phyloP scores from a whole-genome alignment of 352 stramenopile genomes.

The Pythium aquatile region DNA sequence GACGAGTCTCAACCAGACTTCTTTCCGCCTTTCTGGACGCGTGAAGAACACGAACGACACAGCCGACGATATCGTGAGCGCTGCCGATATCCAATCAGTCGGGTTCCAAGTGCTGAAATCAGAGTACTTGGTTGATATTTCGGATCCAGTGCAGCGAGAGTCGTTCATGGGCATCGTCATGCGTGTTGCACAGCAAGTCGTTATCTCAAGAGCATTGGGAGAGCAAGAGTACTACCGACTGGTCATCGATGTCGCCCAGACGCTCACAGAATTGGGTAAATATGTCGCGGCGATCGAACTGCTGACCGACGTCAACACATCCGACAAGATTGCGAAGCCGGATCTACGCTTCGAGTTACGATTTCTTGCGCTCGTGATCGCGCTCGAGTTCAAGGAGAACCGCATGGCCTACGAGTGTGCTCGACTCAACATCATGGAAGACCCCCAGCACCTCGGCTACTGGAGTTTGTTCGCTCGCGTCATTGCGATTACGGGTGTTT shows the following conservation, averaged over 20 bases:
- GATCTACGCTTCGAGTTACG: constrained; percentile 75
- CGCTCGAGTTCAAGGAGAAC: constrained; percentile 82
- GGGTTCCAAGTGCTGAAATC: constrained; percentile 81
- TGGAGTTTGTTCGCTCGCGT: constrained; percentile 86
- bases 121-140: constrained; percentile 81
- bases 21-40: constrained; percentile 62
- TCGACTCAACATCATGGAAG: constrained; percentile 85
- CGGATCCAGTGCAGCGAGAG: constrained; percentile 63
- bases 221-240: constrained; percentile 76
- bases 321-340: constrained; percentile 75
- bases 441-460: constrained; percentile 75
- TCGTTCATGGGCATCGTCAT: constrained; percentile 86
- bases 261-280: constrained; percentile 76
- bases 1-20: constrained; percentile 77
- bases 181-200: constrained; percentile 78
- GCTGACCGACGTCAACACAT: constrained; percentile 85
- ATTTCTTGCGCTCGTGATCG: constrained; percentile 81
- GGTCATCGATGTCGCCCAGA: constrained; percentile 77
- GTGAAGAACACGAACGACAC: constrained; percentile 58
- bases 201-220: constrained; percentile 69
- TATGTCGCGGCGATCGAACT: constrained; percentile 84
- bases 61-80: constrained; percentile 52
- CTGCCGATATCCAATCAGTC: constrained; percentile 59
- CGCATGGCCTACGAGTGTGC: constrained; percentile 88
- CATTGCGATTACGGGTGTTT: constrained; percentile 80